These are phyloP conservation scores for Fusarium sp. DNA, from an alignment of 2,329 filamentous ascomycete species.

Conservation along the genomic window DNA sequence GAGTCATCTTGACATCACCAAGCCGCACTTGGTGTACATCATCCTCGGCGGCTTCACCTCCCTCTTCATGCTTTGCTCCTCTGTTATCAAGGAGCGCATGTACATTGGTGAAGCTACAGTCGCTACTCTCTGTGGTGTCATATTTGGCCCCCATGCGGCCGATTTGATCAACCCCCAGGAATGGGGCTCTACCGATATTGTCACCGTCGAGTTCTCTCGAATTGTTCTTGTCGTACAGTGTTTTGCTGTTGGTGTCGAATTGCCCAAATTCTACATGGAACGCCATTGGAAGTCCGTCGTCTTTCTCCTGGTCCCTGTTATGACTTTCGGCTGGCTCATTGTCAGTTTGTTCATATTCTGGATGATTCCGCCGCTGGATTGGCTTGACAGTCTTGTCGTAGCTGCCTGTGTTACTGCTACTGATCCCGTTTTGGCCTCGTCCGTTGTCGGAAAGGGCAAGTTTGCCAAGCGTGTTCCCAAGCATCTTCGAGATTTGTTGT, in stretches of 20 bases:
- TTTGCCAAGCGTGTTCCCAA: slow-evolving; percentile 98
- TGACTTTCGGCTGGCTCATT: slow-evolving; percentile 96
- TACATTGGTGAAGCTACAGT: slow-evolving; percentile 99
- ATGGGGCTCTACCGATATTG: slow-evolving; percentile 89
- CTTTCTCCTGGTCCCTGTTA: slow-evolving; percentile 91
- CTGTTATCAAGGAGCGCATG: slow-evolving; percentile 97
- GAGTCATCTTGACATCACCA: slow-evolving; percentile 88
- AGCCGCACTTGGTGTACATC: slow-evolving; percentile 97
- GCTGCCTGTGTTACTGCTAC: slow-evolving; percentile 97
- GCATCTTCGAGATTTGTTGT: slow-evolving; percentile 94
- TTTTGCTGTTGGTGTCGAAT: slow-evolving; percentile 90
- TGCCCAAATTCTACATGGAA: slow-evolving; percentile 97
- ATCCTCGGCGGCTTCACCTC: slow-evolving; percentile 98
- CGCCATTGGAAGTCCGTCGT: slow-evolving; percentile 95
- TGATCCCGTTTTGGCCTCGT: slow-evolving; percentile 96
- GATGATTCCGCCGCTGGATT: slow-evolving; percentile 83
- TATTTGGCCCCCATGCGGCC: slow-evolving; percentile 88
- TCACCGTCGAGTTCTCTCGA: slow-evolving; percentile 90
- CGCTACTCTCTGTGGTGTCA: slow-evolving; percentile 87
- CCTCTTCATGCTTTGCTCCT: slow-evolving; percentile 98
- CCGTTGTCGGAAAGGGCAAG: slow-evolving; percentile 98
- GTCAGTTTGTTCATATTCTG: slow-evolving; percentile 97
- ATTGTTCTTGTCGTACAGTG: slow-evolving; percentile 93
- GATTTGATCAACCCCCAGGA: slow-evolving; percentile 81
- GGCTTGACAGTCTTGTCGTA: slow-evolving; percentile 89